phyloP scores from a whole-genome alignment of 1,284 basidiomycete genomes.

The Marasmius oreades region DNA sequence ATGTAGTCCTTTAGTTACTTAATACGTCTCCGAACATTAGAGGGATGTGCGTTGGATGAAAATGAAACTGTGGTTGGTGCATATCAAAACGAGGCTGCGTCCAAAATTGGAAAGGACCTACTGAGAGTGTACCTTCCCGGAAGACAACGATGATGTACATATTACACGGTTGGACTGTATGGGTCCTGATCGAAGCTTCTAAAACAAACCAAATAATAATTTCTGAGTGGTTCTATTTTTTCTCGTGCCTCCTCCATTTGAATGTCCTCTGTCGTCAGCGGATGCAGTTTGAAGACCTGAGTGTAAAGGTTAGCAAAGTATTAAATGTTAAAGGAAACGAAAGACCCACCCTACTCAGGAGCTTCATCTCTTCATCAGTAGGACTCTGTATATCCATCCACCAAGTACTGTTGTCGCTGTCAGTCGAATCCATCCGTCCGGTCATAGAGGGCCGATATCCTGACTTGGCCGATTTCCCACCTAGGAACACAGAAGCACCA shows the following conservation, averaged over 20 bases:
- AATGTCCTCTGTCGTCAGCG: conserved; percentile 98
- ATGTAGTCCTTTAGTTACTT: conserved; percentile 99
- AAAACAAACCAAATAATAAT: conserved; percentile 99
- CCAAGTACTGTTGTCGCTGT: conserved; percentile 67
- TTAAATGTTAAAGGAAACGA: conserved; percentile 3
- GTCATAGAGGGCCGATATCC: conserved; percentile 3
- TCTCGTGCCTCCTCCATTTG: conserved; percentile 99
- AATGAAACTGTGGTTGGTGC: conserved; percentile 78
- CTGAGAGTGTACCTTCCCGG: conserved; percentile 93
- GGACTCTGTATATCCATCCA: conserved; percentile 96
- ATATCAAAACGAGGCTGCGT: background rate
- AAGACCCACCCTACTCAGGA: conserved; percentile 80
- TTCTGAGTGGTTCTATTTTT: conserved; percentile 98
- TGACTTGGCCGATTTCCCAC: conserved; percentile 7
- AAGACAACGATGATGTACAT: conserved; percentile 99
- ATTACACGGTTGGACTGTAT: conserved; percentile 93
- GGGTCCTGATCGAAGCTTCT: conserved; percentile 98
- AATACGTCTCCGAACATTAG: conserved; percentile 96
- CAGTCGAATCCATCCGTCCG: background rate
- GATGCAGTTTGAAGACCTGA: conserved; percentile 95
- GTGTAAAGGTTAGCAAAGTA: background rate
- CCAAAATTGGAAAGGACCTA: conserved; percentile 35
- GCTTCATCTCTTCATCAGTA: conserved; percentile 98
- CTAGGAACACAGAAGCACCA: background rate
- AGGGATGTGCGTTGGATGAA: conserved; percentile 94